Evolutionary conservation across 163 green algal genomes (phyloP).

Genomic region (Dunaliella salina): DNA sequence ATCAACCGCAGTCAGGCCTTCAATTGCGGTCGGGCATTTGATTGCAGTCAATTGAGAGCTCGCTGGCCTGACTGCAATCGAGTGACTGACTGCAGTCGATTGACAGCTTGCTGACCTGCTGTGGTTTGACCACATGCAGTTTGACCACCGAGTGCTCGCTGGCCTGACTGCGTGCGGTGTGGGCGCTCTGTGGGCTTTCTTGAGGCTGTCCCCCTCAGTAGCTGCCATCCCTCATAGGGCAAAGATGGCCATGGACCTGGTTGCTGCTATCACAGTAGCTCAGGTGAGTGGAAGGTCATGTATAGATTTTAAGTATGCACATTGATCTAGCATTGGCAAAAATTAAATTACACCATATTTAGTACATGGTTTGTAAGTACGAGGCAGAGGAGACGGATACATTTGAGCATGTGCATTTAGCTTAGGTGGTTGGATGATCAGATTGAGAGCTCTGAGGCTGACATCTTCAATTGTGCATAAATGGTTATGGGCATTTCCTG

Average conservation of each 20-base stretch:
- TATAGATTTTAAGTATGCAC: neutral
- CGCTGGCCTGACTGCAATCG: no score
- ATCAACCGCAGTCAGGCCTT: no score
- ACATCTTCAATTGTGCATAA: no score
- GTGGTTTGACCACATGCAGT: neutral
- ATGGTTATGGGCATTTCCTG: no score
- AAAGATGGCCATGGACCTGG: constrained; percentile 5
- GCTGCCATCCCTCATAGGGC: neutral
- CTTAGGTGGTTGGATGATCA: no score
- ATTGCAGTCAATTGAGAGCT: no score
- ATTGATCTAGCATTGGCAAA: neutral
- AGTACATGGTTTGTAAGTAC: neutral
- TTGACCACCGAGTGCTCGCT: constrained; percentile 20
- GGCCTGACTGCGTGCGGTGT: neutral
- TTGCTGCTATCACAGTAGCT: neutral
- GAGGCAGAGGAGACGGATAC: neutral
- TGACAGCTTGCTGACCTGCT: no score
- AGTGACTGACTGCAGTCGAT: no score
- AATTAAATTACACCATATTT: neutral
- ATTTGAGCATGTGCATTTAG: neutral
- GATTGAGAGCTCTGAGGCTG: no score
- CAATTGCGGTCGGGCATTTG: no score
- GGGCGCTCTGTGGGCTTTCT: constrained; percentile 4
- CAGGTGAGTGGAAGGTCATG: constrained; percentile 18
- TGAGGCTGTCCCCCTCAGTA: neutral